phyloP scores from a whole-genome alignment of 2,329 filamentous ascomycete species.

The Xylariaceae sp. region DNA sequence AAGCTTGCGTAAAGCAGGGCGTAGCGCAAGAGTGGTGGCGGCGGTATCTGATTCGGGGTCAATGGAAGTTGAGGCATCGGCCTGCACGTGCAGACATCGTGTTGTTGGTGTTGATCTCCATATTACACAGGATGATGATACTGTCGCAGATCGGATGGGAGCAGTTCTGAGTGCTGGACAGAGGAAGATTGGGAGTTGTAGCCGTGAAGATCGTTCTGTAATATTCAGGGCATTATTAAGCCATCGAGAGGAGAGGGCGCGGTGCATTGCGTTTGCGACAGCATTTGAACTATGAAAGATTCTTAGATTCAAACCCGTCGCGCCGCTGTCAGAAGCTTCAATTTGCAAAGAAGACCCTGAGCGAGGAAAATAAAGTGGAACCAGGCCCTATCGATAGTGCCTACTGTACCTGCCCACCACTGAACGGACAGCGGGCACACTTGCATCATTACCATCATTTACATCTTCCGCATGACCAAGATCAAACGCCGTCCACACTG shows the following conservation, averaged over 20 bases:
- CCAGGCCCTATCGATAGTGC: no score
- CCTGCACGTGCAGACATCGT: constrained; percentile 29
- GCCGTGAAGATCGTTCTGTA: constrained; percentile 32
- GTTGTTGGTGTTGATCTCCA: constrained; percentile 21
- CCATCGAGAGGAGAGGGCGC: constrained; percentile 40
- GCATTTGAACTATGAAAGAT: no score
- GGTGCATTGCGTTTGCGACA: constrained; percentile 37
- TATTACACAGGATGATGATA: constrained; percentile 9
- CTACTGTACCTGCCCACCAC: background rate
- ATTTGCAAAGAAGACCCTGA: background rate
- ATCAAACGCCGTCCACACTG: no score
- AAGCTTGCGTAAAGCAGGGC: constrained; percentile 31
- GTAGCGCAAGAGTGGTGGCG: background rate
- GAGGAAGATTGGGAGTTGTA: constrained; percentile 45
- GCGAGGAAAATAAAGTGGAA: no score
- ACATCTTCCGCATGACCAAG: background rate
- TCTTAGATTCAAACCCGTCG: no score
- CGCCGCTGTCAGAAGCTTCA: no score
- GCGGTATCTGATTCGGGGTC: constrained; percentile 4
- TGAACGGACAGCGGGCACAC: constrained; percentile 1
- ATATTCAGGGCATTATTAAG: constrained; percentile 41
- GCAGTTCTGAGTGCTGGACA: constrained; percentile 40
- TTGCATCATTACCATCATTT: background rate
- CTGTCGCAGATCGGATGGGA: constrained; percentile 3
- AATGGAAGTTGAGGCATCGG: constrained; percentile 13